Conservation (phyloP, 2,329 filamentous ascomycete species). For the Microcyclospora pomicola region DNA sequence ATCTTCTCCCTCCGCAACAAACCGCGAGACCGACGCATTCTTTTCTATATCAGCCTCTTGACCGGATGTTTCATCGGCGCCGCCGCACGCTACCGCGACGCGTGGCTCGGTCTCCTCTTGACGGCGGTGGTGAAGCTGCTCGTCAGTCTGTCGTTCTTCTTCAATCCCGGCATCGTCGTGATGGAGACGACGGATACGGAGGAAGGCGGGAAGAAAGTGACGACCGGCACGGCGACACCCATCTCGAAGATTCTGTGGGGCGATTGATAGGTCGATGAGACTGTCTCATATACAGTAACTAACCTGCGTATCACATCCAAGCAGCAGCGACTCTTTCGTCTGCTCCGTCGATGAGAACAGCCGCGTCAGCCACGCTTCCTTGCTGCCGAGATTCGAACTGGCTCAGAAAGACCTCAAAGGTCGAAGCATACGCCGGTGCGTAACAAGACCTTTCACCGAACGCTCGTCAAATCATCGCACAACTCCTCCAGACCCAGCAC, state of each 20-base stretch:
- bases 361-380: too few species aligned
- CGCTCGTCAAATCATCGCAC: too few species aligned
- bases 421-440: too few species aligned
- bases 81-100: slow-evolving; percentile 2
- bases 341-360: too few species aligned
- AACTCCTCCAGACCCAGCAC: too few species aligned
- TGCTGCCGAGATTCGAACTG: too few species aligned
- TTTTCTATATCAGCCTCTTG: slow-evolving; percentile 8
- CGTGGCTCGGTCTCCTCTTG: slow-evolving; percentile 7
- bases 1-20: too few species aligned
- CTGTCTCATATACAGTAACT: too few species aligned
- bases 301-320: too few species aligned
- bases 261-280: slow-evolving; percentile 1
- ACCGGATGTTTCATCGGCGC: slow-evolving; percentile 10
- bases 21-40: slow-evolving; percentile 4
- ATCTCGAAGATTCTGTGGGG: slow-evolving; percentile 8
- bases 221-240: slow-evolving; percentile 4
- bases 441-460: too few species aligned
- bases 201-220: slow-evolving; percentile 1
- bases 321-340: too few species aligned
- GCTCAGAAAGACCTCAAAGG: too few species aligned
- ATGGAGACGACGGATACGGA: slow-evolving; percentile 3
- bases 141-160: slow-evolving; percentile 11
- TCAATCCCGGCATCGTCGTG: slow-evolving; percentile 10
- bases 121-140: slow-evolving; percentile 8